These are phyloP conservation scores for Saccharomycopsis phalli DNA, from an alignment of 1,139 yeast genomes.

Conservation along the genomic window DNA sequence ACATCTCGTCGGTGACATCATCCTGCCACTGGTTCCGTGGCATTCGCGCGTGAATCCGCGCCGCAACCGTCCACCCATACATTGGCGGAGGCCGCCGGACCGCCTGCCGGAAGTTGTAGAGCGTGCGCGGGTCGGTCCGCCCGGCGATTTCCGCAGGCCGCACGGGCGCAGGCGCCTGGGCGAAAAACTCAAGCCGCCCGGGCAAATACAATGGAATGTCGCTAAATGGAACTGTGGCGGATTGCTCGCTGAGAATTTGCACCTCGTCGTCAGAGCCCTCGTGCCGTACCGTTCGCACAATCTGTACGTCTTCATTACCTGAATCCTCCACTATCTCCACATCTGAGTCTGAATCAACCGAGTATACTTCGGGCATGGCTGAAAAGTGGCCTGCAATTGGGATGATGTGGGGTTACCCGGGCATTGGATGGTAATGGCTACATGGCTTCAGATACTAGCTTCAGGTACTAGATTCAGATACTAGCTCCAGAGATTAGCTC, in stretches of 20 bases:
- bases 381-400: no score
- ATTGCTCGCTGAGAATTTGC: slow-evolving; percentile 14
- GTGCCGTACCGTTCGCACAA: background rate
- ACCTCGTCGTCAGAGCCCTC: slow-evolving; percentile 13
- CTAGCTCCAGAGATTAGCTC: no score
- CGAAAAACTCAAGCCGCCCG: slow-evolving; percentile 2
- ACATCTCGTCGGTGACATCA: slow-evolving; percentile 10
- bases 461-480: no score
- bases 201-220: slow-evolving; percentile 17
- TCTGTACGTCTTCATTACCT: background rate
- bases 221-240: slow-evolving; percentile 13
- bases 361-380: no score
- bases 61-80: background rate
- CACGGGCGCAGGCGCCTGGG: background rate
- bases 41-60: background rate
- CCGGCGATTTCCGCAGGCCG: background rate
- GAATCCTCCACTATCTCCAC: slow-evolving; percentile 4
- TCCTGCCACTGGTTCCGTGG: slow-evolving; percentile 1
- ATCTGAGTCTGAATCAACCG: background rate
- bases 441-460: no score
- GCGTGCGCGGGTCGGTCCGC: background rate
- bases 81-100: no score
- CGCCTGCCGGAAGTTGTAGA: background rate
- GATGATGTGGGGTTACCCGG: no score
- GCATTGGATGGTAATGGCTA: no score